Conservation (phyloP, 2,329 filamentous ascomycete genomes). For the Alternaria infectoria region DNA sequence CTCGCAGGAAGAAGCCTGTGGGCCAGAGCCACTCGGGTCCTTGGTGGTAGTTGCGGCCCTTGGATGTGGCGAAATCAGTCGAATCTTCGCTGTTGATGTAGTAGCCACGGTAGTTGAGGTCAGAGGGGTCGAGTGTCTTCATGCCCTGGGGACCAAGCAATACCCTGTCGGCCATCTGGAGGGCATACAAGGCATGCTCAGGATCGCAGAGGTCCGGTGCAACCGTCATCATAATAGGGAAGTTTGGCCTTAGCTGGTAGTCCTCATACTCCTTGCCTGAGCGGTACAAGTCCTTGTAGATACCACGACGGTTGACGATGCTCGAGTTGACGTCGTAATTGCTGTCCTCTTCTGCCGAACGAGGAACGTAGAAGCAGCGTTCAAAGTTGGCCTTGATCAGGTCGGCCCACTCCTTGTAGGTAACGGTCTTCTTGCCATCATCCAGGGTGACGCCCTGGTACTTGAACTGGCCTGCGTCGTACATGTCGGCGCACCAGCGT, state of each 20-base stretch:
- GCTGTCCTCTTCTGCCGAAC: conserved; percentile 70
- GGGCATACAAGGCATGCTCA: conserved; percentile 76
- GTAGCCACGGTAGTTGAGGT: conserved; percentile 91
- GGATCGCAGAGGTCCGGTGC: conserved; percentile 86
- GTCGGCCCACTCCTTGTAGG: conserved; percentile 78
- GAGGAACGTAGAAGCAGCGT: conserved; percentile 85
- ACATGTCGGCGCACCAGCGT: conserved; percentile 75
- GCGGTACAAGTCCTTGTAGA: conserved; percentile 96
- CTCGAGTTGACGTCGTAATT: conserved; percentile 80
- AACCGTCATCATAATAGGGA: conserved; percentile 92
- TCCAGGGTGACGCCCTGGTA: conserved; percentile 74
- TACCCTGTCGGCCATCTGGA: conserved; percentile 78
- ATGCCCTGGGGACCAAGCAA: conserved; percentile 90
- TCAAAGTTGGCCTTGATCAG: conserved; percentile 88
- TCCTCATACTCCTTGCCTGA: conserved; percentile 97
- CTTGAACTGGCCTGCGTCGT: conserved; percentile 72
- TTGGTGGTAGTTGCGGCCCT: conserved; percentile 97
- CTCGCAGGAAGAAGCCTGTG: conserved; percentile 91
- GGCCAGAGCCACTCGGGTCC: conserved; percentile 99
- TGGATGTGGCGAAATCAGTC: conserved; percentile 86
- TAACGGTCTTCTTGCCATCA: conserved; percentile 65
- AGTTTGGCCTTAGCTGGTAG: conserved; percentile 94
- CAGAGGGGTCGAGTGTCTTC: conserved; percentile 90
- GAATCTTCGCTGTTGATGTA: conserved; percentile 96
- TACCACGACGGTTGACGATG: conserved; percentile 87